phyloP scores from a whole-genome alignment of 106 monocot species.

The Agapanthus africanus region DNA sequence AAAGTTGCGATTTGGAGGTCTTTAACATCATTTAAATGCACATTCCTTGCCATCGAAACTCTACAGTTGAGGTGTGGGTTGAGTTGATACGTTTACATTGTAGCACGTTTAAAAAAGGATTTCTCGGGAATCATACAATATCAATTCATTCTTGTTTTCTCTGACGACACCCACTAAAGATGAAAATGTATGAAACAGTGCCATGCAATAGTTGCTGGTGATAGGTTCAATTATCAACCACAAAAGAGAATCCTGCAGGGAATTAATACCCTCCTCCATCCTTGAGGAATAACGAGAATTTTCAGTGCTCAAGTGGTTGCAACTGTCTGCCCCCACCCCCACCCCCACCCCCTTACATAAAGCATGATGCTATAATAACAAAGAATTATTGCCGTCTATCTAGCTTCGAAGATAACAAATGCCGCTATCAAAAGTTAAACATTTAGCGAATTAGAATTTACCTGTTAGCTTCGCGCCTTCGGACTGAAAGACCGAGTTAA shows the following conservation, averaged over 20 bases:
- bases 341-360: slow-evolving; percentile 12
- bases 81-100: too few relatives aligned
- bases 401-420: slow-evolving; percentile 3
- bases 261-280: slow-evolving; percentile 15
- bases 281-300: slow-evolving; percentile 4
- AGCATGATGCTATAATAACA: slow-evolving; percentile 13
- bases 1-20: too few relatives aligned
- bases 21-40: too few relatives aligned
- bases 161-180: too few relatives aligned
- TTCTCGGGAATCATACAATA: too few relatives aligned
- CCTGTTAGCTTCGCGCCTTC: not conserved
- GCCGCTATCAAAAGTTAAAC: not conserved
- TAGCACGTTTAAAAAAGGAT: too few relatives aligned
- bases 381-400: slow-evolving; percentile 8
- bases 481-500: slow-evolving; percentile 5
- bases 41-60: too few relatives aligned
- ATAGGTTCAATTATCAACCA: slow-evolving; percentile 11
- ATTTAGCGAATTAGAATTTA: slow-evolving; percentile 1
- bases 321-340: slow-evolving; percentile 9
- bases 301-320: slow-evolving; percentile 15
- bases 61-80: too few relatives aligned
- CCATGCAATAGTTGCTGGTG: slow-evolving; percentile 11
- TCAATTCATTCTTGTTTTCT: too few relatives aligned
- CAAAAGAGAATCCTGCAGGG: slow-evolving; percentile 11
- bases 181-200: too few relatives aligned